Evolutionary conservation across 352 stramenopile species (phyloP), one percentile per base, ranked within the genome.

Genomic region (Phytophthora sp.): DNA sequence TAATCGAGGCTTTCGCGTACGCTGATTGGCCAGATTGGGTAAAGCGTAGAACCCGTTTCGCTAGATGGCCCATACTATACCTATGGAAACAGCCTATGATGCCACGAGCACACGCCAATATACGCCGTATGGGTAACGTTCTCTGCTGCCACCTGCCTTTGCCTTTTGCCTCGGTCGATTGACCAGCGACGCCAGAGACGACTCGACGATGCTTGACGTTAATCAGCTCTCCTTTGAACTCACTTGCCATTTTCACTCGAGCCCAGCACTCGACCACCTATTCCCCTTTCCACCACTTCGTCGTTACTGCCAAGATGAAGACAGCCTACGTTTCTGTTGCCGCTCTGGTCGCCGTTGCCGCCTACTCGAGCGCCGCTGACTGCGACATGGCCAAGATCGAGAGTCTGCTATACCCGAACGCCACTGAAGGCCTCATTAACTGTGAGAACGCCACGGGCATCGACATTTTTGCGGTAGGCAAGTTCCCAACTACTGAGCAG

Each of bases 381-480:
- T 91, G 82, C 45, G 78, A 91, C 38, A 73, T 89, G 50, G 36
- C 24, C 38, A 72, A 71, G 30, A 91, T 91, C 54, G 57, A 89
- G 58, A 58, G 72, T 63, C 63, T 73, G 63, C 70, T 91, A 9
- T 85, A 81, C 42, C 41, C 76, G 16, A 91, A 91, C 59, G 82
- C 69, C 20, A 88, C 82, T 0, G 29, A 79, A 41, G 75, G 79
- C n/a, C 78, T 84, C 36, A 70, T 72, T 6, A 57, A 67, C 42
- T 82, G 74, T 49, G 47, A 58, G 42, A 74, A 75, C 44, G 72
- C 75, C 23, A 86, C 80, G 7, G 78, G 76, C 29, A 76, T 83
- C 58, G 76, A 91, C 58, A 86, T 91, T 44, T 91, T 81, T 57
- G 59, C 76, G 1, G 51, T 84, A 5, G 57, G 39, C 21, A 26